These are phyloP conservation scores for Suillus ampliporus DNA, from an alignment of 768 basidiomycete species.

Conservation along the genomic window DNA sequence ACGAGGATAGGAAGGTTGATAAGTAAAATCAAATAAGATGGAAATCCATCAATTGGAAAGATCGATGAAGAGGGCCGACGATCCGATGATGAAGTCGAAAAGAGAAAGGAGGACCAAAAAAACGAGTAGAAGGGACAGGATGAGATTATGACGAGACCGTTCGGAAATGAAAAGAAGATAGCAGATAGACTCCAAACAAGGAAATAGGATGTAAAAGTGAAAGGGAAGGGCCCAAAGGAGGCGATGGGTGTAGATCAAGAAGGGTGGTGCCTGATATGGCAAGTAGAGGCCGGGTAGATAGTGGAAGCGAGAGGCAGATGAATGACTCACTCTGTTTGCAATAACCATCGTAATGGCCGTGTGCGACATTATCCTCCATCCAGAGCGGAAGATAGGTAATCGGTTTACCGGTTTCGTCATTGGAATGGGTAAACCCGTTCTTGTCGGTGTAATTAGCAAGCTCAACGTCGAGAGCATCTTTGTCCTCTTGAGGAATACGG, in stretches of 20 bases:
- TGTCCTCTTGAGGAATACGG: constrained; percentile 64
- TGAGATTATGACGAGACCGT: background rate
- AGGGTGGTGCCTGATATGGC: constrained; percentile 19
- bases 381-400: constrained; percentile 85
- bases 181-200: background rate
- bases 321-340: constrained; percentile 89
- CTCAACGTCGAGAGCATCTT: constrained; percentile 66
- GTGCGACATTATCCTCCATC: constrained; percentile 87
- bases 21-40: background rate
- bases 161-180: background rate
- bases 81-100: background rate
- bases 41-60: too few species aligned
- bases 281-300: constrained; percentile 12
- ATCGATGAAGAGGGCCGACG: background rate
- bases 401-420: constrained; percentile 55
- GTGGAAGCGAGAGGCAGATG: constrained; percentile 9
- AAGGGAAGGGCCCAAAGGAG: background rate
- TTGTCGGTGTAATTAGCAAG: constrained; percentile 59
- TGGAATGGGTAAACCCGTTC: constrained; percentile 19
- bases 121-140: background rate
- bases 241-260: constrained; percentile 5
- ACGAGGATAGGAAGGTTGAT: background rate
- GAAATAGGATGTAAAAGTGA: background rate
- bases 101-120: constrained; percentile 3
- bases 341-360: constrained; percentile 96